Evolutionary conservation across 1,139 yeast genomes (phyloP).

Genomic region (Geotrichum restrictum): DNA sequence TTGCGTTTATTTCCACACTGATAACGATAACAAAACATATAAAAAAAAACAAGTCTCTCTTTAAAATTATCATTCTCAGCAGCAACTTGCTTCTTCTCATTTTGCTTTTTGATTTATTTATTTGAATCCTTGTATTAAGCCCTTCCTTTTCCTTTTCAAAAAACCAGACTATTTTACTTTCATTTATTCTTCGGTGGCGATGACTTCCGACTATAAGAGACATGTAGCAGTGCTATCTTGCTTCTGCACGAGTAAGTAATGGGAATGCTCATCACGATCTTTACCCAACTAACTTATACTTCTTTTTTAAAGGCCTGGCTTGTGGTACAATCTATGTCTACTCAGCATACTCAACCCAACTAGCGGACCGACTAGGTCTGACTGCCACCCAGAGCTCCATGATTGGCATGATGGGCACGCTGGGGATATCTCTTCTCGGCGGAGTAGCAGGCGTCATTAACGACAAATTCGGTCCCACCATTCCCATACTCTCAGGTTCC

Average conservation of each 20-base stretch:
- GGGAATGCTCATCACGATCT: neutral
- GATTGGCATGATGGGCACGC: slow-evolving; percentile 53
- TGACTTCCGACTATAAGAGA: neutral
- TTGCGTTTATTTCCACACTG: too few relatives aligned
- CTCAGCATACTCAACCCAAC: slow-evolving; percentile 59
- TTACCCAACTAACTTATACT: neutral
- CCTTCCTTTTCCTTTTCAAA: neutral
- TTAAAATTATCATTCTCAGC: too few relatives aligned
- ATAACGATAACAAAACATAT: too few relatives aligned
- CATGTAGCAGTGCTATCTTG: slow-evolving; percentile 14
- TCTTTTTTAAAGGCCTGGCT: slow-evolving; percentile 35
- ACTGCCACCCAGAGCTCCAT: slow-evolving; percentile 53
- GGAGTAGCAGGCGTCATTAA: slow-evolving; percentile 55
- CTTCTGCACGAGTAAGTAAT: slow-evolving; percentile 15
- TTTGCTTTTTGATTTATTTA: too few relatives aligned
- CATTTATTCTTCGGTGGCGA: neutral
- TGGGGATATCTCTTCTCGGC: slow-evolving; percentile 55
- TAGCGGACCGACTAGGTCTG: slow-evolving; percentile 50
- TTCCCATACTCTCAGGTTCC: slow-evolving; percentile 41
- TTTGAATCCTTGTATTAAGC: too few relatives aligned
- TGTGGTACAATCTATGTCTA: slow-evolving; percentile 58
- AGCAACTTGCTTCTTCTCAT: too few relatives aligned
- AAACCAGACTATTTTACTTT: neutral
- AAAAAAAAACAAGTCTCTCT: too few relatives aligned
- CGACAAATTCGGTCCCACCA: slow-evolving; percentile 49